Conservation (phyloP, 1,284 basidiomycete species). For the Cutaneotrichosporon sp. region DNA sequence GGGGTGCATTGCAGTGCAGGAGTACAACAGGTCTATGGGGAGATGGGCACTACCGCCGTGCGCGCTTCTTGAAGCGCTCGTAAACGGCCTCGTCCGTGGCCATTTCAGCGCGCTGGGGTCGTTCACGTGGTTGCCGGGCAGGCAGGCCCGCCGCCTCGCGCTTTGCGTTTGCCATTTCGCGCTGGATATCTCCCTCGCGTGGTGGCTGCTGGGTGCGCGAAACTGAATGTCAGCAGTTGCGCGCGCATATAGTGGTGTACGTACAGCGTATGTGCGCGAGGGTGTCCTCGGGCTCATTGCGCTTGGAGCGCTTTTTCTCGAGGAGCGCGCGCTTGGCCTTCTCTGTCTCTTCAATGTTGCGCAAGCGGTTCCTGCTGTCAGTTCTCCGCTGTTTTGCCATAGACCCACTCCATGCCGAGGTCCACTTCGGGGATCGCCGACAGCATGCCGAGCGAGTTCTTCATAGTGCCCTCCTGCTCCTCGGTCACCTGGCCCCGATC, state of each 20-base stretch:
- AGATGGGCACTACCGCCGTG: neutral
- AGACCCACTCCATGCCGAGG: slow-evolving; percentile 88
- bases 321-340: slow-evolving; percentile 81
- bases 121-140: slow-evolving; percentile 53
- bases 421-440: slow-evolving; percentile 96
- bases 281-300: slow-evolving; percentile 56
- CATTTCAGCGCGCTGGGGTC: slow-evolving; percentile 53
- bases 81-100: slow-evolving; percentile 84
- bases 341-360: slow-evolving; percentile 95
- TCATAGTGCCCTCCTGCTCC: slow-evolving; percentile 81
- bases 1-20: neutral
- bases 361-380: slow-evolving; percentile 64
- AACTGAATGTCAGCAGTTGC: slow-evolving; percentile 54
- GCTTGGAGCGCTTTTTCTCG: slow-evolving; percentile 53
- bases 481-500: slow-evolving; percentile 30
- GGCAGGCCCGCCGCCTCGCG: slow-evolving; percentile 68
- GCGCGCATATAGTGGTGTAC: slow-evolving; percentile 39
- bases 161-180: slow-evolving; percentile 77
- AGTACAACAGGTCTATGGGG: slow-evolving; percentile 2
- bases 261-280: slow-evolving; percentile 76
- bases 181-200: slow-evolving; percentile 70
- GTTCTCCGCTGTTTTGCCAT: neutral
- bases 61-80: slow-evolving; percentile 50
- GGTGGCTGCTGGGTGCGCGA: slow-evolving; percentile 73
- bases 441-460: slow-evolving; percentile 86